A percentile compares a stretch with the other conserved stretches of the same genome.
These are phyloP conservation scores for Nicotiana knightiana DNA, from an alignment of 257 asterid genomes.

Conservation along the genomic window DNA sequence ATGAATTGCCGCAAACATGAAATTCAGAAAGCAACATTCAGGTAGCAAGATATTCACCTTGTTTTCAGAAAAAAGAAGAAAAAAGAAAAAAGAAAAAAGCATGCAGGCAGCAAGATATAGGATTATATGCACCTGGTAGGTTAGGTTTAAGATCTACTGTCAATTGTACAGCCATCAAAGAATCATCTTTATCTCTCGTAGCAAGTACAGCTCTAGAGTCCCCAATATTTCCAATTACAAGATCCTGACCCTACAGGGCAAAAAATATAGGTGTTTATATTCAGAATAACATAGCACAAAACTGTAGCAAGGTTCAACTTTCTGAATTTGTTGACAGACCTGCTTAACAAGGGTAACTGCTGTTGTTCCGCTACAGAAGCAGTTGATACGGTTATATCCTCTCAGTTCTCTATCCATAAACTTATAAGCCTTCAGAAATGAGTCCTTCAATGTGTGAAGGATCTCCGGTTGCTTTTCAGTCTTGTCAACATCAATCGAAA, in stretches of 20 bases:
- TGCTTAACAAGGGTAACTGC: conserved; percentile 12
- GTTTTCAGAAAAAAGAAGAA: too few species aligned
- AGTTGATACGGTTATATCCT: not conserved
- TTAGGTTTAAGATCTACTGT: conserved; percentile 13
- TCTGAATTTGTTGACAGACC: not conserved
- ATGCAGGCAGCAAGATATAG: too few species aligned
- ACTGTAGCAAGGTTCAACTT: not conserved
- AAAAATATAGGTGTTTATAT: not conserved
- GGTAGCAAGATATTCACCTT: too few species aligned
- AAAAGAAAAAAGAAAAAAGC: too few species aligned
- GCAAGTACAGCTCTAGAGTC: conserved; percentile 13
- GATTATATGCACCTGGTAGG: not conserved
- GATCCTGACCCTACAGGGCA: not conserved
- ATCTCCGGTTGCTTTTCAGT: conserved; percentile 1
- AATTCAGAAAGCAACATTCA: not conserved
- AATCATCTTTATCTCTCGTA: not conserved
- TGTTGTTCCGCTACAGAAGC: conserved; percentile 5
- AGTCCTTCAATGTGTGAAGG: not conserved
- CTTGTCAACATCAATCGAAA: not conserved
- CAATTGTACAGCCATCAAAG: conserved; percentile 7
- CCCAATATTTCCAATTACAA: conserved; percentile 7
- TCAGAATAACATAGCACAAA: not conserved
- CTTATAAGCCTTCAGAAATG: conserved; percentile 7
- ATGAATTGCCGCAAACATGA: not conserved
- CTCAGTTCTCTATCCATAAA: not conserved